Evolutionary conservation across 352 stramenopile species (phyloP).

Genomic region (Pythium rishiriense): DNA sequence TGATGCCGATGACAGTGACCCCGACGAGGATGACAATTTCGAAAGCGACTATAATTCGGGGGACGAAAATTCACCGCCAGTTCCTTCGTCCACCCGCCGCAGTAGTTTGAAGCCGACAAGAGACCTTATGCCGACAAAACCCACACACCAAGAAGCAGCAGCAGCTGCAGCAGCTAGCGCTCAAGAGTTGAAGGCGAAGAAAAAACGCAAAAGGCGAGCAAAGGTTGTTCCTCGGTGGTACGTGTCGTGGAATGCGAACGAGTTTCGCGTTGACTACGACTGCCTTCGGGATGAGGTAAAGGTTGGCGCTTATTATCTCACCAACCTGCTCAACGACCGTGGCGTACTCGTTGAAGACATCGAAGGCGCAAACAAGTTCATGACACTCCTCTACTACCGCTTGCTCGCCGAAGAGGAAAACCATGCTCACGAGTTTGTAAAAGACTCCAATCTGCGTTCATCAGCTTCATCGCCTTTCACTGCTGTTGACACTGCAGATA

Average conservation of each 20-base stretch:
- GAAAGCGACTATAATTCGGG: conserved; percentile 72
- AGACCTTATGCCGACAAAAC: conserved; percentile 21
- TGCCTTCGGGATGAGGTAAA: conserved; percentile 75
- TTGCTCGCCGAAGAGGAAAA: conserved; percentile 67
- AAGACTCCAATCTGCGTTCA: conserved; percentile 14
- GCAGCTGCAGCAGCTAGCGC: conserved; percentile 19
- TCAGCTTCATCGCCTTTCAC: conserved; percentile 33
- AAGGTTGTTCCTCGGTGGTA: conserved; percentile 82
- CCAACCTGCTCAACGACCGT: conserved; percentile 78
- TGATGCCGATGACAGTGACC: conserved; percentile 65
- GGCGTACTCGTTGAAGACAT: conserved; percentile 81
- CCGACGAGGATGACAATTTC: conserved; percentile 52
- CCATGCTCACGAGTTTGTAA: conserved; percentile 4
- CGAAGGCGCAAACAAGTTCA: conserved; percentile 73
- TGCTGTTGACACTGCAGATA: conserved; percentile 62
- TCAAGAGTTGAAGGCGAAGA: conserved; percentile 40
- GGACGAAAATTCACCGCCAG: conserved; percentile 38
- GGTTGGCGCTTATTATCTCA: conserved; percentile 83
- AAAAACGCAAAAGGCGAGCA: conserved; percentile 70
- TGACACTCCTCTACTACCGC: conserved; percentile 87
- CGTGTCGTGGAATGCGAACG: conserved; percentile 86
- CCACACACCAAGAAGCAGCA: conserved; percentile 24
- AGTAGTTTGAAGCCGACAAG: conserved; percentile 36
- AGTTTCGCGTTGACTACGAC: conserved; percentile 80
- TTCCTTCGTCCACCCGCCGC: conserved; percentile 8